phyloP scores from a whole-genome alignment of 2,329 filamentous ascomycete genomes.

The Tolypocladium cylindrosporum region DNA sequence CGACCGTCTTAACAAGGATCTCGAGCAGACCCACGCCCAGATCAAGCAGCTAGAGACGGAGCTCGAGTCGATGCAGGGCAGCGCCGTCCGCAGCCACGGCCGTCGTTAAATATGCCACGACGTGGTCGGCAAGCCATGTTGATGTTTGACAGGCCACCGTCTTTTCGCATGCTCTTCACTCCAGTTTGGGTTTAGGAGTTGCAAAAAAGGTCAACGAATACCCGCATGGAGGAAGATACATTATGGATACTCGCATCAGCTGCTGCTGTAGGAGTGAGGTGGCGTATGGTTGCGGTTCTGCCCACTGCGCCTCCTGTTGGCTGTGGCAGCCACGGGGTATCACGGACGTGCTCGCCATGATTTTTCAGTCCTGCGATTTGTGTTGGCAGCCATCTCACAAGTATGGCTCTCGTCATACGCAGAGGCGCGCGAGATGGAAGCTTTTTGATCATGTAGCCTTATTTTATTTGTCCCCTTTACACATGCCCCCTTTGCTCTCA shows the following conservation, averaged over 20 bases:
- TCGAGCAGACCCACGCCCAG: slow-evolving; percentile 92
- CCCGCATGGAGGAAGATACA: slow-evolving; percentile 13
- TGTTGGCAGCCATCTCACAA: slow-evolving; percentile 1
- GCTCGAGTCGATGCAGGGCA: slow-evolving; percentile 88
- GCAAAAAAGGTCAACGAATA: slow-evolving; percentile 21
- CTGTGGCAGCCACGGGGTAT: not conserved
- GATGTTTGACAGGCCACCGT: slow-evolving; percentile 16
- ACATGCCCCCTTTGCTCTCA: slow-evolving; percentile 21
- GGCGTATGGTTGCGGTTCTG: not conserved
- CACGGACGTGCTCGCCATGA: slow-evolving; percentile 1
- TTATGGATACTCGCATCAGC: slow-evolving; percentile 20
- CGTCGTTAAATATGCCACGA: slow-evolving; percentile 56
- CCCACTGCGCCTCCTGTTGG: not conserved
- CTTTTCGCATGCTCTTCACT: slow-evolving; percentile 16
- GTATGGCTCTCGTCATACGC: slow-evolving; percentile 1
- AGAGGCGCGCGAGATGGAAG: slow-evolving; percentile 3
- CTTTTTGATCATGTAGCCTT: slow-evolving; percentile 23
- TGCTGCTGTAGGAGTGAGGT: slow-evolving; percentile 5
- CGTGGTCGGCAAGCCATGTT: slow-evolving; percentile 12
- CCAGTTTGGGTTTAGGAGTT: slow-evolving; percentile 23
- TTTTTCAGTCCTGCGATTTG: not conserved
- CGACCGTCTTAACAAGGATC: slow-evolving; percentile 98
- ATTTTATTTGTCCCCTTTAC: slow-evolving; percentile 21
- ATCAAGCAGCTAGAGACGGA: slow-evolving; percentile 90
- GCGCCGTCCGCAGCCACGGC: slow-evolving; percentile 80